Evolutionary conservation across 352 stramenopile species (phyloP).

Genomic region (Pythium insidiosum): DNA sequence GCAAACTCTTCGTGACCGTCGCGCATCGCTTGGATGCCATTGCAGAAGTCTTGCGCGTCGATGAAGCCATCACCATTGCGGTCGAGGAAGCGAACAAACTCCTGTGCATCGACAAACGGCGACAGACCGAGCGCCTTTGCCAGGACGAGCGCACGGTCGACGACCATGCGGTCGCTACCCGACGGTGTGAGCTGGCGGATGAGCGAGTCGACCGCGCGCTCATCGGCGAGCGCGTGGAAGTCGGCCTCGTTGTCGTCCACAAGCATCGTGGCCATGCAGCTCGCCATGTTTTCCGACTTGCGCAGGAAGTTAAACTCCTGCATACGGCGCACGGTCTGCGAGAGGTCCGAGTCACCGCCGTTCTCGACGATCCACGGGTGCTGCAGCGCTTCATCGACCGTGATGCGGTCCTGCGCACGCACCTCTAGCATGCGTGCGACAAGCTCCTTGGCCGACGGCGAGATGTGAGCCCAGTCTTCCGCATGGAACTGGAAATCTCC

Average conservation of each 20-base stretch:
- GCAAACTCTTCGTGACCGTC: conserved; percentile 47
- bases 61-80: conserved; percentile 67
- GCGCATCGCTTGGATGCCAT: conserved; percentile 46
- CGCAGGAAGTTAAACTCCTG: conserved; percentile 76
- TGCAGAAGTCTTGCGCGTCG: conserved; percentile 59
- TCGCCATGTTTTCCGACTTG: conserved; percentile 72
- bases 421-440: conserved; percentile 68
- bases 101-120: conserved; percentile 50
- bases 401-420: conserved; percentile 66
- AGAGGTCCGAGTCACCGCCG: conserved; percentile 17
- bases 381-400: conserved; percentile 42
- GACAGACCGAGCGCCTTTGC: conserved; percentile 49
- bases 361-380: conserved; percentile 54
- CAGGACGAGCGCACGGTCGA: conserved; percentile 42
- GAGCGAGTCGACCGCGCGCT: conserved; percentile 51
- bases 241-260: conserved; percentile 42
- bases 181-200: conserved; percentile 55
- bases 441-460: conserved; percentile 47
- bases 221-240: conserved; percentile 43
- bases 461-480: conserved; percentile 56
- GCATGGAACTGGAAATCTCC: conserved; percentile 64
- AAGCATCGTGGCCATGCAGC: conserved; percentile 52
- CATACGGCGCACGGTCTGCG: conserved; percentile 35
- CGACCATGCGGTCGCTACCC: conserved; percentile 31
- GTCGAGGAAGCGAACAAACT: conserved; percentile 58